A percentile compares a stretch with the other conserved stretches of the same genome.
Evolutionary conservation across 148 eudicot species (phyloP).

Genomic region (Pouteria glomerata): DNA sequence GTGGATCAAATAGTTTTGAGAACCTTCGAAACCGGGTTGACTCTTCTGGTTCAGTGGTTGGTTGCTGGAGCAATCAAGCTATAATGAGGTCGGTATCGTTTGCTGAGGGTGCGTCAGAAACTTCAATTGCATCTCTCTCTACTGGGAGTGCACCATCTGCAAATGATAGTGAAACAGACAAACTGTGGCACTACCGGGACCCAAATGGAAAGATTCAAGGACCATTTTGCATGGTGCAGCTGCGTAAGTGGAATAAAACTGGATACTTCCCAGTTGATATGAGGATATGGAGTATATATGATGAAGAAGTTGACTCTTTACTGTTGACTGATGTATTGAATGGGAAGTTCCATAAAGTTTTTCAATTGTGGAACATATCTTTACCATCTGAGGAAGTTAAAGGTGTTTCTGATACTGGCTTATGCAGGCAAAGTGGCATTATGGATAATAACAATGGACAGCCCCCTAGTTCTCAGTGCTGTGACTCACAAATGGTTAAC

Average conservation of each 20-base stretch:
- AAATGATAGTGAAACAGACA: slow-evolving; percentile 51
- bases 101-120: slow-evolving; percentile 30
- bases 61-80: slow-evolving; percentile 28
- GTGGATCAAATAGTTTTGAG: slow-evolving; percentile 24
- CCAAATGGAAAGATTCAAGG: slow-evolving; percentile 87
- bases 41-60: slow-evolving; percentile 17
- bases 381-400: slow-evolving; percentile 28
- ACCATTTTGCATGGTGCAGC: slow-evolving; percentile 71
- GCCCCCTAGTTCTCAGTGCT: slow-evolving; percentile 7
- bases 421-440: slow-evolving; percentile 20
- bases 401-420: slow-evolving; percentile 27
- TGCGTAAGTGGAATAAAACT: slow-evolving; percentile 76
- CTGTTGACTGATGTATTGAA: slow-evolving; percentile 65
- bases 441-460: slow-evolving; percentile 7
- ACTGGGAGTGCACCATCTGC: slow-evolving; percentile 25
- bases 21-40: slow-evolving; percentile 37
- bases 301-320: slow-evolving; percentile 49
- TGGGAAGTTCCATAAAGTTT: slow-evolving; percentile 35
- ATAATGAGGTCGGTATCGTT: slow-evolving; percentile 22
- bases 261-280: slow-evolving; percentile 76
- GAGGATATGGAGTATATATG: slow-evolving; percentile 66
- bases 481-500: slow-evolving; percentile 17
- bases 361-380: slow-evolving; percentile 16
- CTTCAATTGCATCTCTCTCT: slow-evolving; percentile 33
- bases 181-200: slow-evolving; percentile 84